Evolutionary conservation across 1,139 yeast genomes (phyloP).

Genomic region (Ogataea hybrid): DNA sequence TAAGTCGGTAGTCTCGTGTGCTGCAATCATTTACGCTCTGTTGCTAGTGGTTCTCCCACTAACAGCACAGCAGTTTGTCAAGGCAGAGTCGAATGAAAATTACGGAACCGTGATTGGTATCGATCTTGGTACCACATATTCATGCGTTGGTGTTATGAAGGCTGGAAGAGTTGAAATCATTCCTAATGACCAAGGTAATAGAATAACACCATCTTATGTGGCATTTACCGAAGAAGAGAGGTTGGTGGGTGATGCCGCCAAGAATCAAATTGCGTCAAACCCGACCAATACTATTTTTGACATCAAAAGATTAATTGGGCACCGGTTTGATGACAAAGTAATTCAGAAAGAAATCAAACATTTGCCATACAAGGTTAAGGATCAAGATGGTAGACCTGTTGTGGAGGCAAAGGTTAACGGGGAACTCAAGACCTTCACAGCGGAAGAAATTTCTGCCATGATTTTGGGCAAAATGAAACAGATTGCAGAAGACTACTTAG

Average conservation of each 20-base stretch:
- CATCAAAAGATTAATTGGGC: conserved; percentile 84
- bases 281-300: conserved; percentile 80
- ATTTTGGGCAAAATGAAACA: conserved; percentile 89
- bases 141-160: conserved; percentile 94
- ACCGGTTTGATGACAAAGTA: conserved; percentile 67
- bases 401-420: conserved; percentile 70
- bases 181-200: conserved; percentile 94
- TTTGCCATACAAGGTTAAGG: conserved; percentile 68
- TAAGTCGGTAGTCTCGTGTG: conserved; percentile 39
- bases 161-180: conserved; percentile 87
- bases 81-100: conserved; percentile 47
- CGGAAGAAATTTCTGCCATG: conserved; percentile 93
- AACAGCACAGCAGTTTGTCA: conserved; percentile 30
- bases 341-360: conserved; percentile 84
- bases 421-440: conserved; percentile 64
- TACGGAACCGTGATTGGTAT: conserved; percentile 85
- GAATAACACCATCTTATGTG: conserved; percentile 90
- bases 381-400: conserved; percentile 75
- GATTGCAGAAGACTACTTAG: conserved; percentile 89
- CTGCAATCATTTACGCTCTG: conserved; percentile 54
- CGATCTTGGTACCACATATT: conserved; percentile 87
- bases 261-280: conserved; percentile 86
- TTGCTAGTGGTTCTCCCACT: conserved; percentile 61
- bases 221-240: conserved; percentile 82
- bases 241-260: conserved; percentile 92